Conservation (phyloP, 2,329 filamentous ascomycete genomes). For the Intubia oerlemansii region DNA sequence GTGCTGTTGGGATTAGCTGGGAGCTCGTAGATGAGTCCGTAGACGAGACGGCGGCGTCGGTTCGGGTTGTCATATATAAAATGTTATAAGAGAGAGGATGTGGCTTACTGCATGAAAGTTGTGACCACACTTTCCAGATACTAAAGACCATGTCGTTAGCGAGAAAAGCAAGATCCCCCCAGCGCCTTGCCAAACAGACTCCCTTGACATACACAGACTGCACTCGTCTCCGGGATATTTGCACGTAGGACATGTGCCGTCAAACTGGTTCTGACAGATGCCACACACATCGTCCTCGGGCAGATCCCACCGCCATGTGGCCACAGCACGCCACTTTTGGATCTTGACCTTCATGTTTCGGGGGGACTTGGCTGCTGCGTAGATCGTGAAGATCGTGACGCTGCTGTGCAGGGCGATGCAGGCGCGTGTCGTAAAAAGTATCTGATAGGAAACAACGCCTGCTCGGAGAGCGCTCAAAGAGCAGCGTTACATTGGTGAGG, state of each 20-base stretch:
- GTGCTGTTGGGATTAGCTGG: too few relatives aligned
- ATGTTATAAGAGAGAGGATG: too few relatives aligned
- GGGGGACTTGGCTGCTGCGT: too few relatives aligned
- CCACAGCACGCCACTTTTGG: constrained; percentile 80
- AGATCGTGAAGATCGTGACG: too few relatives aligned
- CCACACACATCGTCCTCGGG: constrained; percentile 95
- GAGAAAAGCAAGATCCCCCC: neutral
- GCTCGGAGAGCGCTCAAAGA: too few relatives aligned
- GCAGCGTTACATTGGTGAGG: too few relatives aligned
- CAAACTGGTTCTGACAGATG: constrained; percentile 95
- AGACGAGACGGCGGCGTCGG: too few relatives aligned
- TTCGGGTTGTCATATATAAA: neutral
- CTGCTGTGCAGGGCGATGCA: too few relatives aligned
- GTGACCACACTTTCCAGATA: constrained; percentile 90
- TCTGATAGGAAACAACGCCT: too few relatives aligned
- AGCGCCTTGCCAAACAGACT: neutral
- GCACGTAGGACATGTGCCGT: constrained; percentile 93
- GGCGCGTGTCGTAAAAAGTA: too few relatives aligned
- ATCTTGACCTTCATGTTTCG: constrained; percentile 95
- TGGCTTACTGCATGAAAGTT: constrained; percentile 76
- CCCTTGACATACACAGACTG: constrained; percentile 46
- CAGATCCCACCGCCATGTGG: constrained; percentile 95
- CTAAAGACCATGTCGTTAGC: constrained; percentile 23
- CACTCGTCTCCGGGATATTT: constrained; percentile 96
- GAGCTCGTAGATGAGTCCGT: too few relatives aligned